Base-by-base conservation (phyloP, 2,329 filamentous ascomycete genomes). In the Arachnomyces sp. region DNA sequence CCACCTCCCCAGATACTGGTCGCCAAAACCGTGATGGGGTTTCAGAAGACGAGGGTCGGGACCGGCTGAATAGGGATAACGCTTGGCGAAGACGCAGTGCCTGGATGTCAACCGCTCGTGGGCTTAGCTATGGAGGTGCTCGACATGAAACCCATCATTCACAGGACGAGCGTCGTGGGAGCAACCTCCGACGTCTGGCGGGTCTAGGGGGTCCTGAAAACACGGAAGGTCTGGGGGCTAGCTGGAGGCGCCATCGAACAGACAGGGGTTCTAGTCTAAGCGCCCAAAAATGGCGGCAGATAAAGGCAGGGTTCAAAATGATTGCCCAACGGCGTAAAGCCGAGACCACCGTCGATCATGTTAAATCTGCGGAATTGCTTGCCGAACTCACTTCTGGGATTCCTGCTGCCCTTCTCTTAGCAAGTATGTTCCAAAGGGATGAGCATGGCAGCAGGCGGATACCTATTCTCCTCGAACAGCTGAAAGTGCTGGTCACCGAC, bases 371-470 rank as follows among this genome's bases (percentile, higher is more conserved):
- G 2, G 92, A 98, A 61, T 72, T 98, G 34, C 90, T 98, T 77
- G 92, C 92, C 1, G 92, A 98, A 63, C 70, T 98, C 29, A 77
- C 92, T 36, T 93, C 92, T 32, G 92, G 88, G 39, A 87, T 89
- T 1, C 92, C 92, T 3, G 92, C 92, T 16, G 92, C 90, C 14
- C 70, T 98, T 43, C 94, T 98, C 63, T 70, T 98, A 38, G 92
- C 92, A 6, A 95, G 89, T 57, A 95, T 96, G 85, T 92, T 96
- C 53, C 92, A 96, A 65, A 77, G 92, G 42, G 92, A 98, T 53
- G 92, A 98, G 63, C 86, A 95, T 53, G 88, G 90, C 36, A 92
- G 94, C 63, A 92, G 86, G 65, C 81, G 89, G 43, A 94, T 98
- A 42, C 92, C 92, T 0, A 88, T 98, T 39, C 76, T 98, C 3